A percentile compares a stretch with the other conserved stretches of the same genome.
Conservation (phyloP, 257 asterid genomes). For the Solanum microdontum region DNA sequence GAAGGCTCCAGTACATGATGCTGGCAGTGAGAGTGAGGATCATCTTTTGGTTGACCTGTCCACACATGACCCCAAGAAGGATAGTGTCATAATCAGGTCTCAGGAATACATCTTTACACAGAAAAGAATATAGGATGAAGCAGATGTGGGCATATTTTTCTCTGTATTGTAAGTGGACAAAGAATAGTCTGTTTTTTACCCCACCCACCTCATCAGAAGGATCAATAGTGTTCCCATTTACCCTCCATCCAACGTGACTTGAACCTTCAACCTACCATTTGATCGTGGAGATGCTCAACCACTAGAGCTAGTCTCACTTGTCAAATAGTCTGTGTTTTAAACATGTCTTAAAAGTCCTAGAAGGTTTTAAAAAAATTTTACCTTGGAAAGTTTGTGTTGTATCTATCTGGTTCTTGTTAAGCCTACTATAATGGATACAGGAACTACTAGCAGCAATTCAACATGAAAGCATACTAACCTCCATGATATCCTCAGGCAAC, state of each 20-base stretch:
- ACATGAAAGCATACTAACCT: slow-evolving; percentile 38
- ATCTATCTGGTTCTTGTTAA: neutral
- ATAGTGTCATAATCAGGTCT: neutral
- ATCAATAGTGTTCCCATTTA: neutral
- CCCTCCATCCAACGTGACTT: neutral
- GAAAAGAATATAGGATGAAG: neutral
- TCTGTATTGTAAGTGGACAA: neutral
- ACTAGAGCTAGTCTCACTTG: neutral
- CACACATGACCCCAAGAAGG: neutral
- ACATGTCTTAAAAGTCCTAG: neutral
- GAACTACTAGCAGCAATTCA: neutral
- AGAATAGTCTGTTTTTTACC: neutral
- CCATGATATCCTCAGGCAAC: slow-evolving; percentile 95
- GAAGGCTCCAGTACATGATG: slow-evolving; percentile 95
- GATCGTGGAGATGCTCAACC: neutral
- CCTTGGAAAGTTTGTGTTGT: neutral
- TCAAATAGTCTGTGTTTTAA: neutral
- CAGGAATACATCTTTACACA: neutral
- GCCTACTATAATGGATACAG: neutral
- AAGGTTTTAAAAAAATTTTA: neutral
- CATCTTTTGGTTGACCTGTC: slow-evolving; percentile 97
- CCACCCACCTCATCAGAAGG: neutral
- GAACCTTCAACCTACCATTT: neutral
- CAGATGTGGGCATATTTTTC: neutral
- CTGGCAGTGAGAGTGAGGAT: slow-evolving; percentile 89